A percentile compares a stretch with the other conserved stretches of the same genome.
These are phyloP conservation scores for Excoecaria cochinchinensis DNA, from an alignment of 345 rosid species.

Conservation along the genomic window DNA sequence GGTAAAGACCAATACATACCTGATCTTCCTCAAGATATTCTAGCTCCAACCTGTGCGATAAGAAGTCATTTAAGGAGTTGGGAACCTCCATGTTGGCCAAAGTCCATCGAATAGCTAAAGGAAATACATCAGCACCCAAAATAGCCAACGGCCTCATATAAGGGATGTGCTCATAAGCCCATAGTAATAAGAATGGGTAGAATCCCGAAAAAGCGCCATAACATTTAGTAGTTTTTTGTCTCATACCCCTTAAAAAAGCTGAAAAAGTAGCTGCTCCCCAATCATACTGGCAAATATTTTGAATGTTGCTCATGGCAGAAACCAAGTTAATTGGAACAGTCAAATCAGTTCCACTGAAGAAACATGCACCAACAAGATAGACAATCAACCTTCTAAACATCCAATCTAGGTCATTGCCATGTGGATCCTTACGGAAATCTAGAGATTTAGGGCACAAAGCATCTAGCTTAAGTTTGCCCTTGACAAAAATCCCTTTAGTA, in stretches of 20 bases:
- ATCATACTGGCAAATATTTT: neutral
- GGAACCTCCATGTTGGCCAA: neutral
- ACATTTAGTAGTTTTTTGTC: neutral
- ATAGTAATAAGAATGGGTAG: constrained; percentile 1
- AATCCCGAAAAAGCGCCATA: neutral
- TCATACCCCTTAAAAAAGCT: constrained; percentile 4
- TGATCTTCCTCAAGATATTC: constrained; percentile 4
- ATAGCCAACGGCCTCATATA: neutral
- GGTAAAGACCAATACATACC: neutral
- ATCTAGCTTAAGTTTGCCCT: constrained; percentile 9
- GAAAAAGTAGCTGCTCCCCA: constrained; percentile 2
- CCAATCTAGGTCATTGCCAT: neutral
- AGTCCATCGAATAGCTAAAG: neutral
- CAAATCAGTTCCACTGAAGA: constrained; percentile 4
- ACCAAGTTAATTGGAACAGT: neutral
- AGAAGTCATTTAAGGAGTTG: neutral
- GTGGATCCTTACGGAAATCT: neutral
- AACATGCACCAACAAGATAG: constrained; percentile 2
- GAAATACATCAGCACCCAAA: neutral
- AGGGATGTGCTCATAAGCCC: constrained; percentile 1
- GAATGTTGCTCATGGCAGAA: neutral
- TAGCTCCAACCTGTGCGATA: constrained; percentile 5
- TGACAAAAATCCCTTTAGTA: neutral
- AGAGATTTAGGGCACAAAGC: neutral
- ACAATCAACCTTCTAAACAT: constrained; percentile 11